phyloP scores from a whole-genome alignment of 768 basidiomycete genomes.

The Suillus brevipes region DNA sequence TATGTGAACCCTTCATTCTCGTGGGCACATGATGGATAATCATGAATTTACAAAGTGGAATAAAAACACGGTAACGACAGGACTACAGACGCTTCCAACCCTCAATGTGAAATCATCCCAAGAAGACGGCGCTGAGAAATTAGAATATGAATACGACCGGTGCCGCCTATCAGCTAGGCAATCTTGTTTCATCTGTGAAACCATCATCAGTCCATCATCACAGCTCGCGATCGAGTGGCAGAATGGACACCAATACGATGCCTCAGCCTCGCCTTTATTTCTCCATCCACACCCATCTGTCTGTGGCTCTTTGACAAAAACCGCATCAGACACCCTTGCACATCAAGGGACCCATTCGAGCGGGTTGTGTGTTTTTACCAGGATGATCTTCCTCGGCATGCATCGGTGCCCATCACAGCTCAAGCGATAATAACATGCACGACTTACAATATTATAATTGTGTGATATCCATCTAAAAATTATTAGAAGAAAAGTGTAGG shows the following conservation, averaged over 20 bases:
- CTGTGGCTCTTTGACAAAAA: slow-evolving; percentile 27
- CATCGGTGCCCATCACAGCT: slow-evolving; percentile 11
- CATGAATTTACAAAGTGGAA: neutral
- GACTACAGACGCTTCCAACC: neutral
- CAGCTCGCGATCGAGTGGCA: neutral
- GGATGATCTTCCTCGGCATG: slow-evolving; percentile 74
- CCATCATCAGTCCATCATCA: neutral
- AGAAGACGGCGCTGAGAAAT: neutral
- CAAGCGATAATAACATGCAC: neutral
- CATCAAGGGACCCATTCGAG: slow-evolving; percentile 36
- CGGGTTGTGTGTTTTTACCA: slow-evolving; percentile 88
- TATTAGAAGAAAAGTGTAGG: slow-evolving; percentile 43
- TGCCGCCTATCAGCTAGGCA: neutral
- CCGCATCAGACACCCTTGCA: slow-evolving; percentile 30
- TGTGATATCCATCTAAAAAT: slow-evolving; percentile 29
- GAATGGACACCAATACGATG: slow-evolving; percentile 13
- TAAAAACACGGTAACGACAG: neutral
- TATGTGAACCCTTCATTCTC: neutral
- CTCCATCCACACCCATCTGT: slow-evolving; percentile 71
- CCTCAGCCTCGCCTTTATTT: slow-evolving; percentile 91
- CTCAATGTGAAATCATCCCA: neutral
- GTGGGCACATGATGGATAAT: neutral
- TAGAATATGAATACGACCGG: neutral
- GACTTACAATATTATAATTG: slow-evolving; percentile 14
- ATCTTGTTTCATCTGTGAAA: neutral